Base-by-base conservation (phyloP, 2,329 filamentous ascomycete genomes). In the Polytolypa hystricis region DNA sequence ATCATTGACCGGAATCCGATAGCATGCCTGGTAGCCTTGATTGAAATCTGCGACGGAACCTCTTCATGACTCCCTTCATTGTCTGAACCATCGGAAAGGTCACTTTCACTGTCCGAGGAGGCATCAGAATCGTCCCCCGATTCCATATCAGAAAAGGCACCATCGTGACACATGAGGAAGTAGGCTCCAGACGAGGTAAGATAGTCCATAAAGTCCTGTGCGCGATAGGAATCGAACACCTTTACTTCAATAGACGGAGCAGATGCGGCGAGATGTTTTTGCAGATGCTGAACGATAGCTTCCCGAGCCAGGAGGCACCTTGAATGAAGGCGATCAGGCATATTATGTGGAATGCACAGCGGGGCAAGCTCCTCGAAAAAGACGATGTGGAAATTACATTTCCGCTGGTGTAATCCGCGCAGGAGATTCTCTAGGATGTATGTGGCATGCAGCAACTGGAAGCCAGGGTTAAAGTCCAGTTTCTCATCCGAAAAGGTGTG, bases 361-460 rank as follows among this genome's bases (percentile, higher is more conserved):
- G n/a, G n/a, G n/a, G n/a, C n/a, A n/a, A n/a, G n/a, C n/a, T 63
- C 59, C 17, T 74, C 64, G 49, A 86, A 82, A 61, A 84, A 87
- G 11, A 77, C 60, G 42, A 86, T 56, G 43, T 84, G 71, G 47
- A 85, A 86, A 39, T 77, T 74, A 54, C 80, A 84, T 36, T 77
- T 76, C 33, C 79, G 67, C 37, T 69, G 67, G 28, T 66, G 61
- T 11, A 86, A 65, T 38, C 73, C 67, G 28, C 63, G 56, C 1
- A 86, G 64, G 44, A 84, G 78, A 5, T 61, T 64, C 54, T 87
- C 82, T 0, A 84, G 73, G 1, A 73, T 69, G 51, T 81, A 80
- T 3, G 77, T 69, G 0, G 78, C 79, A 53, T 85, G 81, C 0
- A 86, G 64, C 5, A 86, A 54, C 54, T 86, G 81, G 39, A 81